Percentiles rank a stretch among this genome's conserved stretches.
phyloP scores from a whole-genome alignment of 2,329 filamentous ascomycete species.

The Mycosphaerella sp. region DNA sequence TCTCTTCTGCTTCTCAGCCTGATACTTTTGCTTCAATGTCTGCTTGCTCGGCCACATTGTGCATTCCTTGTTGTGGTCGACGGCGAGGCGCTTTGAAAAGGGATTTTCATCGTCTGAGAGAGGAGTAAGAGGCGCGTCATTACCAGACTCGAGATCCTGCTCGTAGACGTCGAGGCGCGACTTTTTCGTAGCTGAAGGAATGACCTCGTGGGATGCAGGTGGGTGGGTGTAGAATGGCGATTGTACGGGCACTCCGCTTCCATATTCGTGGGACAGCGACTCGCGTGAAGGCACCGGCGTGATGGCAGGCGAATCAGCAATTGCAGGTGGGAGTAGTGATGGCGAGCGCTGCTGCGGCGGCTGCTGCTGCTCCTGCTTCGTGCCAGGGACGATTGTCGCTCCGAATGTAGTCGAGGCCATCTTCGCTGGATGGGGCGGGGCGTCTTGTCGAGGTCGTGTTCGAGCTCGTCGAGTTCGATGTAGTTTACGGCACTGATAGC shows the following conservation, averaged over 20 bases:
- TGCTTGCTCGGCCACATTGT: slow-evolving; percentile 48
- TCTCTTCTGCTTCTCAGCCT: slow-evolving; percentile 33
- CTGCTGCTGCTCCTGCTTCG: slow-evolving; percentile 16
- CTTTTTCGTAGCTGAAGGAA: slow-evolving; percentile 26
- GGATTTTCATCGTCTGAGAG: slow-evolving; percentile 36
- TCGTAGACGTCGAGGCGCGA: slow-evolving; percentile 27
- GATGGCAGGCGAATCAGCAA: slow-evolving; percentile 33
- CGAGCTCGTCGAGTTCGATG: background rate
- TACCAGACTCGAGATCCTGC: slow-evolving; percentile 37
- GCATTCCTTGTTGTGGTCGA: slow-evolving; percentile 45
- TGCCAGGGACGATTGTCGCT: slow-evolving; percentile 36
- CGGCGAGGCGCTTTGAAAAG: slow-evolving; percentile 36
- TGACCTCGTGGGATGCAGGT: slow-evolving; percentile 39
- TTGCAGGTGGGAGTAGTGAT: slow-evolving; percentile 27
- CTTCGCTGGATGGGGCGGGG: background rate
- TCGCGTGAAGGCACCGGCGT: slow-evolving; percentile 32
- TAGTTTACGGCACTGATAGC: background rate
- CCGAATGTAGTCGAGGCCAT: slow-evolving; percentile 37
- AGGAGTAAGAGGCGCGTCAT: slow-evolving; percentile 30
- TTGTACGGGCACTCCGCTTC: slow-evolving; percentile 36
- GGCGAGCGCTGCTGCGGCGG: slow-evolving; percentile 7
- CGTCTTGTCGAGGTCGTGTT: background rate
- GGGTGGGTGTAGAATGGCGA: slow-evolving; percentile 46
- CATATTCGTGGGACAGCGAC: slow-evolving; percentile 31
- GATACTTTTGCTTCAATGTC: slow-evolving; percentile 41